A percentile compares a stretch with the other conserved stretches of the same genome.
Conservation (phyloP, 1,284 basidiomycete species). For the Trichosporon sp. region DNA sequence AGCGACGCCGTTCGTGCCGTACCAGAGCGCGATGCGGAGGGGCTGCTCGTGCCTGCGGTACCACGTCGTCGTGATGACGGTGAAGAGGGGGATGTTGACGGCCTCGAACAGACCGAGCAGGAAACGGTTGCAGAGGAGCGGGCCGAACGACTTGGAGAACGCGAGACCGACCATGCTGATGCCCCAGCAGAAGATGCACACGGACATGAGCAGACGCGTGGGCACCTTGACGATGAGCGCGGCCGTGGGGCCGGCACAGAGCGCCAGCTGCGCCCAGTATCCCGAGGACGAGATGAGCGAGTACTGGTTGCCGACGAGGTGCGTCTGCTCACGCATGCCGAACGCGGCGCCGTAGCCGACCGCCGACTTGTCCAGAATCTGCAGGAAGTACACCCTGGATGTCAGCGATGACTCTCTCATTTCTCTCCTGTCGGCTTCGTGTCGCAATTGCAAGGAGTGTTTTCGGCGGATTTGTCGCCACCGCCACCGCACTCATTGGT, state of each 20-base stretch:
- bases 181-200: slow-evolving; percentile 29
- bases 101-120: slow-evolving; percentile 39
- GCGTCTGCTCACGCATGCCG: slow-evolving; percentile 36
- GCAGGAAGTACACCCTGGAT: slow-evolving; percentile 49
- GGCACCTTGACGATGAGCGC: slow-evolving; percentile 48
- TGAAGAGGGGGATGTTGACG: slow-evolving; percentile 26
- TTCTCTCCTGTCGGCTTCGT: too few species aligned
- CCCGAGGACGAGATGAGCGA: slow-evolving; percentile 35
- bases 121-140: slow-evolving; percentile 32
- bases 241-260: slow-evolving; percentile 47
- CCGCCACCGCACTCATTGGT: too few species aligned
- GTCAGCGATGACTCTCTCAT: too few species aligned
- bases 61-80: slow-evolving; percentile 56
- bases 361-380: slow-evolving; percentile 50
- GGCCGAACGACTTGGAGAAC: slow-evolving; percentile 25
- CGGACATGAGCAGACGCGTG: slow-evolving; percentile 27
- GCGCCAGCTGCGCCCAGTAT: slow-evolving; percentile 34
- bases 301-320: slow-evolving; percentile 42
- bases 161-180: slow-evolving; percentile 29
- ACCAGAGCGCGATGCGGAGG: slow-evolving; percentile 47
- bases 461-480: not conserved
- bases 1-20: slow-evolving; percentile 33
- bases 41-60: slow-evolving; percentile 56
- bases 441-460: not conserved
- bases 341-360: slow-evolving; percentile 38